Conservation (phyloP, 2,329 filamentous ascomycete genomes). For the Tolypocladium nubicola region DNA sequence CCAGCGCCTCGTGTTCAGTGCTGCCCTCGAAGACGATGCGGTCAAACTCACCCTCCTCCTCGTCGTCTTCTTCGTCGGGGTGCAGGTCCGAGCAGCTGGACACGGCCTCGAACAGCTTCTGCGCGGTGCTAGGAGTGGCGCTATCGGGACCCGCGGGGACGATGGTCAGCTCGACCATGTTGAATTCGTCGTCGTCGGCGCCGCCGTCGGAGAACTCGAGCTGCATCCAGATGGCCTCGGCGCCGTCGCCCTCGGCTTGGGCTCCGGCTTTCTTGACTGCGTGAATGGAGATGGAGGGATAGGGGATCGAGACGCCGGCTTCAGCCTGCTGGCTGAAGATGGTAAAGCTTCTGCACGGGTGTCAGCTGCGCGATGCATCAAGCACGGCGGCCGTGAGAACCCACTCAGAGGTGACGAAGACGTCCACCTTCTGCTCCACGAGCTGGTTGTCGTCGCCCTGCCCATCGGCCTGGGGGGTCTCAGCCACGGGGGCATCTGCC, state of each 20-base stretch:
- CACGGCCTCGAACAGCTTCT: conserved; percentile 55
- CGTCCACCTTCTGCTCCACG: conserved; percentile 39
- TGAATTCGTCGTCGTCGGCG: conserved; percentile 51
- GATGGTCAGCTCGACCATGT: conserved; percentile 57
- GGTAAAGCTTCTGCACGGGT: conserved; percentile 32
- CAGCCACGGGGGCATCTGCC: conserved; percentile 22
- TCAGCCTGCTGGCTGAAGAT: conserved; percentile 50
- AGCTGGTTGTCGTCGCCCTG: conserved; percentile 23
- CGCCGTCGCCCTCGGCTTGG: conserved; percentile 24
- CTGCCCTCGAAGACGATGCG: conserved; percentile 46
- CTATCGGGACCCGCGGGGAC: conserved; percentile 32
- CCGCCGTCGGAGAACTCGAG: conserved; percentile 51
- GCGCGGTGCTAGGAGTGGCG: conserved; percentile 13
- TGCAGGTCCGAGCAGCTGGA: conserved; percentile 67
- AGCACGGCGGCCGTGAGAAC: not conserved
- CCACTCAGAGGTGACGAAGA: conserved; percentile 50
- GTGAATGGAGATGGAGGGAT: conserved; percentile 65
- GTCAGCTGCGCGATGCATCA: not conserved
- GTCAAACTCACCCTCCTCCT: conserved; percentile 43
- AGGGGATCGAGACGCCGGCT: conserved; percentile 58
- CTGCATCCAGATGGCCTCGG: conserved; percentile 54
- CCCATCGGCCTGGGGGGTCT: conserved; percentile 8
- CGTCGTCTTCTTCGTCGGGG: conserved; percentile 53
- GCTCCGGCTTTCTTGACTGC: conserved; percentile 51
- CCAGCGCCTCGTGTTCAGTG: conserved; percentile 39